Evolutionary conservation across 2,329 filamentous ascomycete species (phyloP).

Genomic region (Thielaviopsis punctulata): DNA sequence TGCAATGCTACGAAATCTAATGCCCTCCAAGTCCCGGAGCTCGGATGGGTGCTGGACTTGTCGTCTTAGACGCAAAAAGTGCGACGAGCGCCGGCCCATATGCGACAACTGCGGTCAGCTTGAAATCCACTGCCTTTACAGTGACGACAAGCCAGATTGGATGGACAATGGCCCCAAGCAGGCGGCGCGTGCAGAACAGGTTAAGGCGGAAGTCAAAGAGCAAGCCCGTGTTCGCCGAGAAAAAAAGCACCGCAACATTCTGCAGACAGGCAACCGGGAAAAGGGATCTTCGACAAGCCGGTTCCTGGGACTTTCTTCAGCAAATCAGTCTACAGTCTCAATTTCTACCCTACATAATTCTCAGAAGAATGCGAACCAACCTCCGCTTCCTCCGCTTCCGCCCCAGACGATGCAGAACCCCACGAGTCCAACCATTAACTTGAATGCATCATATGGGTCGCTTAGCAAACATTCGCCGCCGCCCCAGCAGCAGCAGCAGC

Average conservation of each 20-base stretch:
- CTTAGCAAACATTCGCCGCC: slow-evolving; percentile 6
- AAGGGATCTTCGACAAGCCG: not conserved
- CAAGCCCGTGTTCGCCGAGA: slow-evolving; percentile 33
- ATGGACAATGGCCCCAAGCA: slow-evolving; percentile 36
- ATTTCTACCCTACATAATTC: slow-evolving; percentile 2
- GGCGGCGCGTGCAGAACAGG: slow-evolving; percentile 30
- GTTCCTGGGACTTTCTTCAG: slow-evolving; percentile 10
- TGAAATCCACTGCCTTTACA: slow-evolving; percentile 39
- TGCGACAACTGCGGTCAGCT: slow-evolving; percentile 34
- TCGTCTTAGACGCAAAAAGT: slow-evolving; percentile 43
- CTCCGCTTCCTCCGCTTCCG: slow-evolving; percentile 11
- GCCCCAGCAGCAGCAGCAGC: not conserved
- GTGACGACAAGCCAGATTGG: slow-evolving; percentile 36
- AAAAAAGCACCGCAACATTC: slow-evolving; percentile 23
- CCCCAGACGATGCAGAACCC: not conserved
- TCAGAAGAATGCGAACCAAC: not conserved
- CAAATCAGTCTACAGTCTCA: slow-evolving; percentile 11
- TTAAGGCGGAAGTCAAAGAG: slow-evolving; percentile 41
- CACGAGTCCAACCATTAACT: not conserved
- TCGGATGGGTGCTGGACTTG: slow-evolving; percentile 40
- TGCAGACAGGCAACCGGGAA: not conserved
- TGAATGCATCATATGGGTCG: slow-evolving; percentile 10
- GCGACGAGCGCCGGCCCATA: slow-evolving; percentile 34
- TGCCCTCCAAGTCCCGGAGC: slow-evolving; percentile 11
- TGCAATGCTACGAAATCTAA: slow-evolving; percentile 9